These are phyloP conservation scores for Colletotrichum sp. DNA, from an alignment of 2,329 filamentous ascomycete genomes.

Conservation along the genomic window DNA sequence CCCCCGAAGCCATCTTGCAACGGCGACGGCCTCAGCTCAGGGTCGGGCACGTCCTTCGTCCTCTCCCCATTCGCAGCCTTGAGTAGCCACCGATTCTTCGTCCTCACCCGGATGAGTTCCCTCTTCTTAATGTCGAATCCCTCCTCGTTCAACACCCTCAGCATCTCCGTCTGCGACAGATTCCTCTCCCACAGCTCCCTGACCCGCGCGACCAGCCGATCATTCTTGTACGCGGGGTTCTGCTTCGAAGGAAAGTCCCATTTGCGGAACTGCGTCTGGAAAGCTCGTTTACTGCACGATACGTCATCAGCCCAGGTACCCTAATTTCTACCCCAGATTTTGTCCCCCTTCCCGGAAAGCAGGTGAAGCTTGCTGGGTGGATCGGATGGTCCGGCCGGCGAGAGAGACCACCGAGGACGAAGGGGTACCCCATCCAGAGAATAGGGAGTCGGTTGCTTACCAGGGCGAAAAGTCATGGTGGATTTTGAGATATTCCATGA, in stretches of 20 bases:
- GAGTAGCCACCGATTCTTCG: conserved; percentile 72
- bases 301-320: not conserved
- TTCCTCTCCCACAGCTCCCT: conserved; percentile 82
- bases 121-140: conserved; percentile 76
- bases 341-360: too few species aligned
- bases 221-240: conserved; percentile 74
- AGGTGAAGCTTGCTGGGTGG: not conserved
- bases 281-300: conserved; percentile 72
- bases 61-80: conserved; percentile 66
- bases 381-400: conserved; percentile 18
- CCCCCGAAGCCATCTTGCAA: not conserved
- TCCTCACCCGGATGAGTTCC: conserved; percentile 72
- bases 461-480: conserved; percentile 73
- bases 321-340: not conserved
- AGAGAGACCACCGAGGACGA: not conserved
- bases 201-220: conserved; percentile 69
- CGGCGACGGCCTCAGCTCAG: not conserved
- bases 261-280: conserved; percentile 76
- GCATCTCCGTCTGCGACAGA: conserved; percentile 74
- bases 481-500: conserved; percentile 73
- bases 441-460: conserved; percentile 47
- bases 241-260: conserved; percentile 83
- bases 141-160: conserved; percentile 69
- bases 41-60: conserved; percentile 27
- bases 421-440: not conserved